Conservation (phyloP, 2,329 filamentous ascomycete genomes). For the Fusarium subtropicale region DNA sequence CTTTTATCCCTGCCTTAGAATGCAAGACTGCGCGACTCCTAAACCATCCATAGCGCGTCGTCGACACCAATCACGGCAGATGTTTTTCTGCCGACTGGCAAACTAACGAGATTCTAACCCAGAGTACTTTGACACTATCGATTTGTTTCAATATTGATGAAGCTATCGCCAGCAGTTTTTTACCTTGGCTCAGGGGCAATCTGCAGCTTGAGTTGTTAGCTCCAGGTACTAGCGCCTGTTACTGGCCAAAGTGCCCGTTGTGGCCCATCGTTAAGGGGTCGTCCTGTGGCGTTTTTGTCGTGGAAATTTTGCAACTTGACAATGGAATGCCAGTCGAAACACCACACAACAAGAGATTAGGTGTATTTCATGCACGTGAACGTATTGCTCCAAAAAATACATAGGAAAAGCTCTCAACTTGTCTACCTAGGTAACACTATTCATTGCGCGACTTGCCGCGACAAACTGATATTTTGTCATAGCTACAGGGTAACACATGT, state of each 20-base stretch:
- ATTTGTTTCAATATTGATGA: slow-evolving; percentile 26
- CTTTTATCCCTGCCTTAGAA: not conserved
- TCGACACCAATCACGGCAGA: not conserved
- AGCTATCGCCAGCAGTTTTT: slow-evolving; percentile 14
- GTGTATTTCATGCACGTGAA: fast-evolving
- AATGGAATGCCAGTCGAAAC: not conserved
- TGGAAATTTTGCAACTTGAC: not conserved
- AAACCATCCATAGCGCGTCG: not conserved
- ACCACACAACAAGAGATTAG: not conserved
- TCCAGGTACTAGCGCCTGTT: slow-evolving; percentile 5
- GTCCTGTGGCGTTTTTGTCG: not conserved
- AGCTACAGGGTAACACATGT: not conserved
- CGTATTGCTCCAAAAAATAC: not conserved
- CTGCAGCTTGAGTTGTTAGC: not conserved
- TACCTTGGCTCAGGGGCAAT: slow-evolving; percentile 15
- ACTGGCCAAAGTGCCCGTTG: not conserved
- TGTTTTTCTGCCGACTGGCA: not conserved
- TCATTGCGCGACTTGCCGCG: not conserved
- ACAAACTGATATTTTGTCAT: not conserved
- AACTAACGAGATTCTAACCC: not conserved
- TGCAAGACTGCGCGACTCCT: not conserved
- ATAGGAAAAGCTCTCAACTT: fast-evolving
- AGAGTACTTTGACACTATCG: slow-evolving; percentile 14
- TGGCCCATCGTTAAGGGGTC: not conserved
- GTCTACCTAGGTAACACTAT: not conserved